Evolutionary conservation across 2,329 filamentous ascomycete species (phyloP).

Genomic region (Cadophora sp.): DNA sequence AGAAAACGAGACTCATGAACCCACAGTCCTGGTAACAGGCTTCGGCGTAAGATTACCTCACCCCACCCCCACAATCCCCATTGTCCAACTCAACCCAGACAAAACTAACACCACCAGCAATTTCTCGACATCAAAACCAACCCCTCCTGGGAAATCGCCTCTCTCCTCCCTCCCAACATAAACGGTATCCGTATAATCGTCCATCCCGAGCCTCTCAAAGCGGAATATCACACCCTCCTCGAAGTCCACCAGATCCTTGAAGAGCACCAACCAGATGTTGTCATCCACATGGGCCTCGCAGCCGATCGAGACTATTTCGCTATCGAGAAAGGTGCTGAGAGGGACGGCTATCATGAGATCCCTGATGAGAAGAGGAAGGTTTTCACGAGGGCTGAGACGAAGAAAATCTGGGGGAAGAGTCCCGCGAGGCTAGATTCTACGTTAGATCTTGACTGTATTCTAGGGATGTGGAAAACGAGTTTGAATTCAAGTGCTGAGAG

Average conservation of each 20-base stretch:
- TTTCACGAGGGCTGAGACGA: conserved; percentile 57
- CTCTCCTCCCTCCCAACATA: conserved; percentile 66
- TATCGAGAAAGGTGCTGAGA: conserved; percentile 71
- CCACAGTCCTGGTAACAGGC: conserved; percentile 61
- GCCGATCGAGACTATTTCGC: conserved; percentile 67
- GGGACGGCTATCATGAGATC: conserved; percentile 66
- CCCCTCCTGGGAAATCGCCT: conserved; percentile 79
- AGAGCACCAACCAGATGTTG: conserved; percentile 61
- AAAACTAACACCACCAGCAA: conserved; percentile 18
- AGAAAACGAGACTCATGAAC: background rate
- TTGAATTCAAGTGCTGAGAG: background rate
- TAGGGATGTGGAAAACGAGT: conserved; percentile 24
- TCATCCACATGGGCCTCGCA: conserved; percentile 82
- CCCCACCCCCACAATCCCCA: too few species aligned
- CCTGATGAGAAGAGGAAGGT: conserved; percentile 67
- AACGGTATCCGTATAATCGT: conserved; percentile 56
- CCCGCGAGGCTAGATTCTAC: conserved; percentile 25
- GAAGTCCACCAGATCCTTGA: conserved; percentile 60
- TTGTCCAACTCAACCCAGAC: background rate
- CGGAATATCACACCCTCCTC: conserved; percentile 72
- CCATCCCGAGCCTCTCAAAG: conserved; percentile 69
- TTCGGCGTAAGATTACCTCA: conserved; percentile 62
- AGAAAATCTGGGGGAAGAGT: conserved; percentile 46
- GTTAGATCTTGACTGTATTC: conserved; percentile 27
- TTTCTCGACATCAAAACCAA: conserved; percentile 59